Conservation (phyloP, 768 basidiomycete species). For the Zangia roseola region DNA sequence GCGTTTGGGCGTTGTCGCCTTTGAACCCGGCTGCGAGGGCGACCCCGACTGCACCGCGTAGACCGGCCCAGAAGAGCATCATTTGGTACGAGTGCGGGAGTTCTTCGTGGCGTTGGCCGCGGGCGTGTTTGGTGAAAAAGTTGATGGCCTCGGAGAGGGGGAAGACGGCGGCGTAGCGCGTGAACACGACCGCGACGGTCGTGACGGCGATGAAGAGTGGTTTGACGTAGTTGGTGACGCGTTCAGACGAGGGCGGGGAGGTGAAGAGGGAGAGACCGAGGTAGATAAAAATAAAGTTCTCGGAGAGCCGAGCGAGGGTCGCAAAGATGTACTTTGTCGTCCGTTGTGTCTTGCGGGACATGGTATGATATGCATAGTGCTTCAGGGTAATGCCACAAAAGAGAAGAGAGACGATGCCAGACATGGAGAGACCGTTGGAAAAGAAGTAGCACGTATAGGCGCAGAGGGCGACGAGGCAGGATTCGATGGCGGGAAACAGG, state of each 20-base stretch:
- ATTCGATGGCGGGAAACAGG: constrained; percentile 90
- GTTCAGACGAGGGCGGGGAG: constrained; percentile 70
- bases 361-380: constrained; percentile 99
- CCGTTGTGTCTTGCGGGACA: constrained; percentile 92
- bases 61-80: constrained; percentile 99
- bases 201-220: constrained; percentile 93
- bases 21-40: constrained; percentile 95
- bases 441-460: constrained; percentile 99
- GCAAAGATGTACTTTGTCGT: constrained; percentile 96
- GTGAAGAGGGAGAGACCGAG: constrained; percentile 98
- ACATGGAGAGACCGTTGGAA: constrained; percentile 93
- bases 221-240: constrained; percentile 84
- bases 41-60: constrained; percentile 96
- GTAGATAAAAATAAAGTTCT: constrained; percentile 99
- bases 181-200: constrained; percentile 89
- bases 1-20: constrained; percentile 87
- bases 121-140: constrained; percentile 78
- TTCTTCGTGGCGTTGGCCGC: constrained; percentile 86
- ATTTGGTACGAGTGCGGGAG: constrained; percentile 98
- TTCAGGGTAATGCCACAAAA: constrained; percentile 99
- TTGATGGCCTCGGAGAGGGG: constrained; percentile 95
- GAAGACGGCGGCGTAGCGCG: constrained; percentile 94
- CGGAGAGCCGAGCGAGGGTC: constrained; percentile 89
- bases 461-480: constrained; percentile 91
- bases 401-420: constrained; percentile 94